phyloP scores from a whole-genome alignment of 2,329 filamentous ascomycete genomes.

The Myriosclerotinia scirpicola region DNA sequence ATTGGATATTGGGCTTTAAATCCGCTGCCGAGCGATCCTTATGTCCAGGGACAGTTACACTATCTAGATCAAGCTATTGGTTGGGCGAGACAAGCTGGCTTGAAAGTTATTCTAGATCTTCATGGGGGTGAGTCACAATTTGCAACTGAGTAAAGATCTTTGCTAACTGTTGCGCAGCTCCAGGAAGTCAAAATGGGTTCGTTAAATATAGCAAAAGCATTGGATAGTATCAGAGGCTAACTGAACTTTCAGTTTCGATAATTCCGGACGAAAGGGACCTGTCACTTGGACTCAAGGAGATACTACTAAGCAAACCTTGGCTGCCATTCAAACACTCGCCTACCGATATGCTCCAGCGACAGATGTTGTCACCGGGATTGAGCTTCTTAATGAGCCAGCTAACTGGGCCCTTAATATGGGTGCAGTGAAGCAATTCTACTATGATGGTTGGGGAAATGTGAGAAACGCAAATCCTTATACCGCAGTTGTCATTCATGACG shows the following conservation, averaged over 20 bases:
- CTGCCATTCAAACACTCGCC: conserved; percentile 44
- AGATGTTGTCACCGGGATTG: conserved; percentile 46
- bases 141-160: background rate
- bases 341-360: conserved; percentile 44
- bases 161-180: conserved; percentile 44
- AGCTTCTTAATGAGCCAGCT: conserved; percentile 47
- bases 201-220: background rate
- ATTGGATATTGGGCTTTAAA: conserved; percentile 65
- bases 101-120: conserved; percentile 67
- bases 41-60: conserved; percentile 60
- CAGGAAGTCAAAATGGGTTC: conserved; percentile 60
- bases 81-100: conserved; percentile 57
- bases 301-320: conserved; percentile 42
- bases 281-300: conserved; percentile 50
- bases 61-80: conserved; percentile 56
- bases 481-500: conserved; percentile 58
- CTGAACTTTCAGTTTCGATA: conserved; percentile 52
- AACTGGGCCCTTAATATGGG: conserved; percentile 42
- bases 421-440: conserved; percentile 45
- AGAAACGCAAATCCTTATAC: conserved; percentile 48
- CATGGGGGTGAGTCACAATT: conserved; percentile 55
- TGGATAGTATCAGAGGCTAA: conserved; percentile 2
- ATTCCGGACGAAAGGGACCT: conserved; percentile 54
- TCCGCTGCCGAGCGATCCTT: conserved; percentile 55
- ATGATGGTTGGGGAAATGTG: conserved; percentile 52